Evolutionary conservation across 768 basidiomycete species (phyloP).

Genomic region (Cantharellus cinnabarinus): DNA sequence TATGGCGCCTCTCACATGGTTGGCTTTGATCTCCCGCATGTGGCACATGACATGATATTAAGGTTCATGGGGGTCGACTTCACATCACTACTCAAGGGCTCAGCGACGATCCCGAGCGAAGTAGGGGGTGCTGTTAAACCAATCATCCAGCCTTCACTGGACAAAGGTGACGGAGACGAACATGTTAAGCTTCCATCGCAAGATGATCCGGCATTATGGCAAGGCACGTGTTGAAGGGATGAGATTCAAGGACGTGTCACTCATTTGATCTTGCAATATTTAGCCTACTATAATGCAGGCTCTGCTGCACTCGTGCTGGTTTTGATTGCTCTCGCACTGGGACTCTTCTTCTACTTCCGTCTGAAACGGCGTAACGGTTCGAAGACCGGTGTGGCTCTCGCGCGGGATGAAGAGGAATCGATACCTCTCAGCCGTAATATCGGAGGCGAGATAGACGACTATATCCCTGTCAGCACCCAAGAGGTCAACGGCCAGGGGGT

Average conservation of each 20-base stretch:
- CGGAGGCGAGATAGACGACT: neutral
- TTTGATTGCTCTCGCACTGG: conserved; percentile 45
- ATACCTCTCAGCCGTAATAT: conserved; percentile 35
- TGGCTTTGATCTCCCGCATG: conserved; percentile 66
- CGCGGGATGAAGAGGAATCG: conserved; percentile 34
- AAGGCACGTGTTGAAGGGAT: conserved; percentile 28
- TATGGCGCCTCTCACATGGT: conserved; percentile 96
- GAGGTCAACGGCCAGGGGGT: neutral
- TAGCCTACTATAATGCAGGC: conserved; percentile 90
- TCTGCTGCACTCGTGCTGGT: conserved; percentile 71
- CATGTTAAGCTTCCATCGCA: conserved; percentile 34
- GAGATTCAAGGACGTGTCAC: neutral
- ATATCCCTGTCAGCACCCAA: neutral
- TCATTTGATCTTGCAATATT: neutral
- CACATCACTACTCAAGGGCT: conserved; percentile 49
- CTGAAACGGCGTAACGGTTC: conserved; percentile 20
- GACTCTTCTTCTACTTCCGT: conserved; percentile 64
- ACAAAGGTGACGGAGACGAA: conserved; percentile 14
- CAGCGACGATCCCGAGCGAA: conserved; percentile 60
- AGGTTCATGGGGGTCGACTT: conserved; percentile 93
- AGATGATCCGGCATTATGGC: conserved; percentile 77
- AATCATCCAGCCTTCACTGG: conserved; percentile 16
- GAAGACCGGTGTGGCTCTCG: conserved; percentile 12
- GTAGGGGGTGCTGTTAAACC: conserved; percentile 60
- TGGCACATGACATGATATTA: conserved; percentile 93